A percentile compares a stretch with the other conserved stretches of the same genome.
Evolutionary conservation across 129 eudicot species (phyloP).

Genomic region (Arctium lappa): DNA sequence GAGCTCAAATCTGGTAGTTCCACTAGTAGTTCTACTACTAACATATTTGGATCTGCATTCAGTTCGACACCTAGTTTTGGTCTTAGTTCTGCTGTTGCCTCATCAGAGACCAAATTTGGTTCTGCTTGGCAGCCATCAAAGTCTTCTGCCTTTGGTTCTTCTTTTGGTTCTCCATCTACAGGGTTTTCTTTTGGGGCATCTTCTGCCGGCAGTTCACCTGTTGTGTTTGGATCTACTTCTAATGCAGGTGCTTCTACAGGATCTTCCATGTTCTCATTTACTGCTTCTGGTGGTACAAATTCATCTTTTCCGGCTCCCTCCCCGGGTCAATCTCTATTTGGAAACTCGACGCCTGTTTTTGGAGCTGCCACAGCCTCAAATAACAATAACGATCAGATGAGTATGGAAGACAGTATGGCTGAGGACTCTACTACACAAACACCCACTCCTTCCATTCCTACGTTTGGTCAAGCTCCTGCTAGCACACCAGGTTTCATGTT

Average conservation of each 20-base stretch:
- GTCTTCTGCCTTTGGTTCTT: constrained; percentile 16
- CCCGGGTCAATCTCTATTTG: constrained; percentile 30
- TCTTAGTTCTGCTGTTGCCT: neutral
- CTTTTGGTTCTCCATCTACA: constrained; percentile 29
- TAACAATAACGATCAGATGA: constrained; percentile 59
- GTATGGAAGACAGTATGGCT: constrained; percentile 87
- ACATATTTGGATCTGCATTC: constrained; percentile 36
- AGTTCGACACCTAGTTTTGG: constrained; percentile 16
- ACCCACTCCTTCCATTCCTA: constrained; percentile 48
- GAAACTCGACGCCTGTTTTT: constrained; percentile 34
- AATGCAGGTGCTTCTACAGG: constrained; percentile 42
- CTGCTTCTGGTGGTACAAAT: constrained; percentile 35
- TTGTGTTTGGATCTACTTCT: constrained; percentile 39
- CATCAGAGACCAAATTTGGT: neutral
- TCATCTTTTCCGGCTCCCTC: constrained; percentile 32
- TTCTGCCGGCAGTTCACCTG: constrained; percentile 31
- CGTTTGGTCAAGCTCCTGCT: constrained; percentile 50
- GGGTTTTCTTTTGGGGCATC: constrained; percentile 54
- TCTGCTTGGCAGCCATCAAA: constrained; percentile 8
- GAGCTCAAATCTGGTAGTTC: constrained; percentile 22
- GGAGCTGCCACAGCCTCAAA: constrained; percentile 29
- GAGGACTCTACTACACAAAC: constrained; percentile 68
- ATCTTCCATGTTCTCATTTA: constrained; percentile 48
- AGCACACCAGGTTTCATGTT: constrained; percentile 44
- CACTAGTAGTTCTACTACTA: constrained; percentile 29